These are phyloP conservation scores for Zygoascus sp. DNA, from an alignment of 1,139 yeast species.

Conservation along the genomic window DNA sequence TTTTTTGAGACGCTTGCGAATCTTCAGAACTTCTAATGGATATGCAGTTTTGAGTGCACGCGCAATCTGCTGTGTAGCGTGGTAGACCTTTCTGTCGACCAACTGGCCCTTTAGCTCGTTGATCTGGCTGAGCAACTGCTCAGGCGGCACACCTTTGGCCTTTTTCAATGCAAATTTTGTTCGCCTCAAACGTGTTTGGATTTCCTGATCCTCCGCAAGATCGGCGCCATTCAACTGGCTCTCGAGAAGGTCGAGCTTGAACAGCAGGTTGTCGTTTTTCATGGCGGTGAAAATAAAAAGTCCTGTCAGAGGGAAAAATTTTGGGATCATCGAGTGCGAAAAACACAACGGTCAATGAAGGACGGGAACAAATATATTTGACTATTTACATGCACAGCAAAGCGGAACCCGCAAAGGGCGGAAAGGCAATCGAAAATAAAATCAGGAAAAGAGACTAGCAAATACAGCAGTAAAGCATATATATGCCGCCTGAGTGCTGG, in stretches of 20 bases:
- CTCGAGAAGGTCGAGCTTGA: slow-evolving; percentile 38
- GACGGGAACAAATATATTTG: slow-evolving; percentile 1
- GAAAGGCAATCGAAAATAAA: no score
- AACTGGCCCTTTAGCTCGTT: slow-evolving; percentile 28
- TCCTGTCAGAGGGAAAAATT: neutral
- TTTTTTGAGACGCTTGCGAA: slow-evolving; percentile 30
- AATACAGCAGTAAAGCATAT: no score
- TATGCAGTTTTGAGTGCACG: slow-evolving; percentile 33
- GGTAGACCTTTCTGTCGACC: slow-evolving; percentile 33
- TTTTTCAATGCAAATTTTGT: slow-evolving; percentile 10
- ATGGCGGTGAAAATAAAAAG: slow-evolving; percentile 9
- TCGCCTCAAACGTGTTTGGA: slow-evolving; percentile 25
- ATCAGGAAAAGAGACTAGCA: no score
- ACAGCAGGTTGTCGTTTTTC: slow-evolving; percentile 34
- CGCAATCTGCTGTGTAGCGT: slow-evolving; percentile 28
- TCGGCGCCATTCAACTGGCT: slow-evolving; percentile 25
- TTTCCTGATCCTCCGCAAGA: slow-evolving; percentile 16
- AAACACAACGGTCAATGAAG: neutral
- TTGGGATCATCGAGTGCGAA: no score
- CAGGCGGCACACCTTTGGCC: neutral
- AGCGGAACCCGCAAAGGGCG: neutral
- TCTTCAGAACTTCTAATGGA: slow-evolving; percentile 32
- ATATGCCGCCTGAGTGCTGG: no score
- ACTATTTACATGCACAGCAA: neutral
- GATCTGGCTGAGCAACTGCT: slow-evolving; percentile 22